A percentile compares a stretch with the other conserved stretches of the same genome.
These are phyloP conservation scores for Leptomonas pyrrhocoris DNA, from an alignment of 208 protist genomes.

Conservation along the genomic window DNA sequence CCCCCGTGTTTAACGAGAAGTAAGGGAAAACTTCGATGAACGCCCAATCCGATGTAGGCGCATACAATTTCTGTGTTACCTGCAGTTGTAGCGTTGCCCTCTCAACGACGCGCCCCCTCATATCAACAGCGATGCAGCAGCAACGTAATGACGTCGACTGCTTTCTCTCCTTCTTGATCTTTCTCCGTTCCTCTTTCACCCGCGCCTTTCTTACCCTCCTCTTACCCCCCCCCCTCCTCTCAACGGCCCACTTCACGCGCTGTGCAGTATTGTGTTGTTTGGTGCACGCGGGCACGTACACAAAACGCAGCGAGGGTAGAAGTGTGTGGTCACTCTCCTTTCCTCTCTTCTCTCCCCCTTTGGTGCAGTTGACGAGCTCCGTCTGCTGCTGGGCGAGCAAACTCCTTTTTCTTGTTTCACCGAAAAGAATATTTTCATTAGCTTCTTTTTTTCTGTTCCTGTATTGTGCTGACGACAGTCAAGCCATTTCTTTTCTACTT, in stretches of 20 bases:
- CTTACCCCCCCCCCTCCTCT: not conserved
- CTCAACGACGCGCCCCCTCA: too few species aligned
- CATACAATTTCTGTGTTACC: too few species aligned
- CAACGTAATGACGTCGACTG: not conserved
- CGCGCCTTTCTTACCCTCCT: not conserved
- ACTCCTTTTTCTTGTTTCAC: not conserved
- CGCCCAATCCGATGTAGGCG: too few species aligned
- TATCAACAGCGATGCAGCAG: too few species aligned
- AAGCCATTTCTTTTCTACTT: too few species aligned
- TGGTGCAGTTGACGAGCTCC: not conserved
- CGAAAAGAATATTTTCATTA: not conserved
- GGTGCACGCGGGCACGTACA: not conserved
- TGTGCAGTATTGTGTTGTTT: not conserved
- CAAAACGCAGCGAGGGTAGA: not conserved
- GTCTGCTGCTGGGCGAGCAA: too few species aligned
- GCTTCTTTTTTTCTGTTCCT: not conserved
- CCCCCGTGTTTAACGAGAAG: too few species aligned
- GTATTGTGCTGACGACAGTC: too few species aligned
- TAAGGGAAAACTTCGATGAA: too few species aligned
- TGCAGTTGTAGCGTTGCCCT: too few species aligned
- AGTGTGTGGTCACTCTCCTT: slow-evolving; percentile 22
- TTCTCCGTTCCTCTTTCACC: not conserved
- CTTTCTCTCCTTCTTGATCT: not conserved
- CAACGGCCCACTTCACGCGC: not conserved
- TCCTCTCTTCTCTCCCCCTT: not conserved